Percentiles rank a stretch among this genome's conserved stretches.
These are phyloP conservation scores for Tillandsia fasciculata DNA, from an alignment of 176 grass and related monocot species.

Conservation along the genomic window DNA sequence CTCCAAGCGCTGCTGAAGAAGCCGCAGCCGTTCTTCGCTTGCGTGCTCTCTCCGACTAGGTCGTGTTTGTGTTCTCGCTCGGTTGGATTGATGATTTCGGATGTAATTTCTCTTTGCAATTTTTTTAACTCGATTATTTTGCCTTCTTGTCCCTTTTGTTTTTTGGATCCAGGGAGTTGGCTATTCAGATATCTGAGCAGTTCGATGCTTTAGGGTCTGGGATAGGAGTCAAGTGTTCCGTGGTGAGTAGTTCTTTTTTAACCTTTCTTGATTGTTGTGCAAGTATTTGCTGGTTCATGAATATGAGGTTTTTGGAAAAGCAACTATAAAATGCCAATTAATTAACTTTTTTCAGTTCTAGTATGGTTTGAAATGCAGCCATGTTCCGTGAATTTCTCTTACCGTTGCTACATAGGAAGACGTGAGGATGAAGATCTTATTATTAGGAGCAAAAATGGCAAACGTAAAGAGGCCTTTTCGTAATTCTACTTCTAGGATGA, in stretches of 20 bases:
- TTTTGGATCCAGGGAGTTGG: slow-evolving; percentile 58
- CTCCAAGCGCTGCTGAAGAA: slow-evolving; percentile 56
- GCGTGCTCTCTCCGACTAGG: slow-evolving; percentile 40
- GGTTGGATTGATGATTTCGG: background rate
- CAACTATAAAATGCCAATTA: no score
- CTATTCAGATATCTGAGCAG: slow-evolving; percentile 90
- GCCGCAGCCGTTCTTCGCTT: slow-evolving; percentile 64
- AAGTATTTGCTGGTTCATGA: background rate
- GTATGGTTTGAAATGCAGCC: no score
- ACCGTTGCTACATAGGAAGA: no score
- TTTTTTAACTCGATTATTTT: background rate
- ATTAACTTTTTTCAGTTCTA: no score
- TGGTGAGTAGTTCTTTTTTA: slow-evolving; percentile 43
- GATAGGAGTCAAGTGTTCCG: slow-evolving; percentile 49
- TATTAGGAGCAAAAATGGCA: no score
- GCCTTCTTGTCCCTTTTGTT: background rate
- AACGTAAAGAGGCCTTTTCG: no score
- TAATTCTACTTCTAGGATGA: no score
- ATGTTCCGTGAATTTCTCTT: no score
- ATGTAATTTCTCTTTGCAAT: background rate
- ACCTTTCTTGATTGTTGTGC: background rate
- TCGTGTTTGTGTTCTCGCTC: background rate
- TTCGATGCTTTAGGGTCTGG: slow-evolving; percentile 75
- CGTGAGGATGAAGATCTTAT: background rate
- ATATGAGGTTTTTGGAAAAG: no score